A percentile compares a stretch with the other conserved stretches of the same genome.
phyloP scores from a whole-genome alignment of 495 filamentous ascomycete genomes.

The Podospora australis region DNA sequence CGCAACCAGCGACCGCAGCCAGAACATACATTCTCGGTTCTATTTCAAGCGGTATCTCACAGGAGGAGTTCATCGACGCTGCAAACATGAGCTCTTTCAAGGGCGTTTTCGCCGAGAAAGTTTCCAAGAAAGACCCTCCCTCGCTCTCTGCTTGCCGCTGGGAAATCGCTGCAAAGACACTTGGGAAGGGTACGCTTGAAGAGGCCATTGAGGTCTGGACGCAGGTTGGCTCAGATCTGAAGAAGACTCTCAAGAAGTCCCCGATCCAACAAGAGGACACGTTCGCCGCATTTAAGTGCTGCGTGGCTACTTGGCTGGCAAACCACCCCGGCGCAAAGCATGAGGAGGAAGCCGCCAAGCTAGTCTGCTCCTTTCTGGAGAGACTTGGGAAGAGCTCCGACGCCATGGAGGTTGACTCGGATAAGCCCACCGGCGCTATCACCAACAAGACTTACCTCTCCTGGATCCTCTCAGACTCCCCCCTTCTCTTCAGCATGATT shows the following conservation, averaged over 20 bases:
- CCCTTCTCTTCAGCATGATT: constrained; percentile 16
- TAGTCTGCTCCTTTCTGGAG: constrained; percentile 29
- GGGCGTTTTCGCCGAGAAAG: constrained; percentile 7
- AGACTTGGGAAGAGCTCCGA: constrained; percentile 20
- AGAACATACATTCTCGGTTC: constrained; percentile 41
- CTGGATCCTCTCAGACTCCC: constrained; percentile 20
- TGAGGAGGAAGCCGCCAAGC: constrained; percentile 25
- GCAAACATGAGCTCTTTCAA: constrained; percentile 28
- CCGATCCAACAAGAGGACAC: constrained; percentile 22
- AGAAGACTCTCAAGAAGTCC: constrained; percentile 27
- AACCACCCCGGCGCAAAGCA: constrained; percentile 29
- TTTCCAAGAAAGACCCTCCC: constrained; percentile 16
- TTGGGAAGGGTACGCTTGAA: constrained; percentile 28
- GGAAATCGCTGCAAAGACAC: constrained; percentile 30
- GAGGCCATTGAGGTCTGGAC: constrained; percentile 31
- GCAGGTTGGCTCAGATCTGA: constrained; percentile 27
- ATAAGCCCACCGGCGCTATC: constrained; percentile 16
- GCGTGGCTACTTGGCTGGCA: constrained; percentile 30
- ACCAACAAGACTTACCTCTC: constrained; percentile 12
- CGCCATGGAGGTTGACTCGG: constrained; percentile 2
- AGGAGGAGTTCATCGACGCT: constrained; percentile 36
- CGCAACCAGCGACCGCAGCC: constrained; percentile 18
- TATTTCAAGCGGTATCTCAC: constrained; percentile 38
- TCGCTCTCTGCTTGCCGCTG: constrained; percentile 29
- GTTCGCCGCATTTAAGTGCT: constrained; percentile 38